Evolutionary conservation across 2,329 filamentous ascomycete genomes (phyloP), one percentile per base, ranked within the genome.

Genomic region (Blastomyces percursus): DNA sequence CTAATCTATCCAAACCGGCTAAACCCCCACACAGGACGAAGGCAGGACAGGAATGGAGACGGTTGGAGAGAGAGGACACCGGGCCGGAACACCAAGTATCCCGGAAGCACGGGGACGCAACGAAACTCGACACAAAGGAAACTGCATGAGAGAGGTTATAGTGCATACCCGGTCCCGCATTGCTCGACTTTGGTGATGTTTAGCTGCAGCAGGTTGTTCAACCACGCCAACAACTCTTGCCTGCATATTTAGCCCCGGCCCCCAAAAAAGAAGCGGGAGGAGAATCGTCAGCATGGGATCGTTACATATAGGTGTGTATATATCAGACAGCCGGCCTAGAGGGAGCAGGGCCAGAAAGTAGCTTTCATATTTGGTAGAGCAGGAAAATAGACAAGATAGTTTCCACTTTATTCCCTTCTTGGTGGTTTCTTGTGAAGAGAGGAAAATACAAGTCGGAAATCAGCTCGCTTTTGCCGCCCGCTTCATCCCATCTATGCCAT

Each of bases 101-200:
- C 27, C 30, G 52, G 16, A 14, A 38, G 35, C 30, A 6, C 11
- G 30, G n/a, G 52, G 6, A 38, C n/a, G 9, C 6, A 6, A 55
- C 52, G 35, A 30, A 55, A 21, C 19, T 38, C 52, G 35, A 30
- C 27, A 35, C 52, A 42, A 21, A 40, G 54, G n/a, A n/a, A 56
- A 56, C 2, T 14, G 19, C n/a, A 57, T 8, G 16, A 57, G 38
- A 55, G 38, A 46, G 4, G 27, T 19, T 19, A 19, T 40, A 38
- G 21, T 52, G 69, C 82, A 71, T 86, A 97, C 93, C 93, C 94
- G 73, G 93, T 97, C 76, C 94, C 94, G 77, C 93, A 97, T 83
- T 99, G 94, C 81, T 99, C 94, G 75, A 99, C 91, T 80, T 96
- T 97, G 72, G 89, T 97, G 72, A 99, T 86, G 81, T 97, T 99